Percentiles rank a stretch among this genome's conserved stretches.
These are phyloP conservation scores for Collybia nuda DNA, from an alignment of 768 basidiomycete genomes.

Conservation along the genomic window DNA sequence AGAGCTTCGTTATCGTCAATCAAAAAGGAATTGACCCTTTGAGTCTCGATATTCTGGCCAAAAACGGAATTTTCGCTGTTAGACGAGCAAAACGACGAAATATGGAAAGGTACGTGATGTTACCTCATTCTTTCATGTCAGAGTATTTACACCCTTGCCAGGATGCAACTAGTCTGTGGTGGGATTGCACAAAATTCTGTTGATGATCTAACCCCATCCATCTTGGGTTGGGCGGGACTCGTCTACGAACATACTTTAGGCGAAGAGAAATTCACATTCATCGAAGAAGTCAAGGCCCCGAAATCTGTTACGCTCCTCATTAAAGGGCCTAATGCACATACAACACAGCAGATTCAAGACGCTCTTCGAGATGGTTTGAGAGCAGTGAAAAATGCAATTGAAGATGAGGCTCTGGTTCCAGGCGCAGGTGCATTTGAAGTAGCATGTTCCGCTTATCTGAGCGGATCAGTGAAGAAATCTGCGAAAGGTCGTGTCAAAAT, in stretches of 20 bases:
- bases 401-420: slow-evolving; percentile 85
- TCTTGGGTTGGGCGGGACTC: slow-evolving; percentile 96
- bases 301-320: slow-evolving; percentile 95
- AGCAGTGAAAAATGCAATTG: slow-evolving; percentile 94
- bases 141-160: slow-evolving; percentile 24
- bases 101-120: slow-evolving; percentile 83
- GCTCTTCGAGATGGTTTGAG: slow-evolving; percentile 97
- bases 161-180: slow-evolving; percentile 91
- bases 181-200: slow-evolving; percentile 97
- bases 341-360: slow-evolving; percentile 94
- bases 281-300: slow-evolving; percentile 95
- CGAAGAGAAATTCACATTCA: slow-evolving; percentile 97
- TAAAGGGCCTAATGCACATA: slow-evolving; percentile 97
- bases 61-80: slow-evolving; percentile 94
- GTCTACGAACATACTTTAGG: slow-evolving; percentile 99
- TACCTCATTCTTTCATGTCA: slow-evolving; percentile 2
- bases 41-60: slow-evolving; percentile 91
- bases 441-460: slow-evolving; percentile 83
- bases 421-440: slow-evolving; percentile 99
- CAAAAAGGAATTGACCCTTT: slow-evolving; percentile 99
- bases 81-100: slow-evolving; percentile 96
- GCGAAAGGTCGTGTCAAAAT: slow-evolving; percentile 96
- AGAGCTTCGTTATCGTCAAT: slow-evolving; percentile 93
- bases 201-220: slow-evolving; percentile 88
- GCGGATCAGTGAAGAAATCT: slow-evolving; percentile 72